Evolutionary conservation across 495 filamentous ascomycete species (phyloP), one percentile per base, ranked within the genome.

Genomic region (Hypoxylon lienhwacheense): DNA sequence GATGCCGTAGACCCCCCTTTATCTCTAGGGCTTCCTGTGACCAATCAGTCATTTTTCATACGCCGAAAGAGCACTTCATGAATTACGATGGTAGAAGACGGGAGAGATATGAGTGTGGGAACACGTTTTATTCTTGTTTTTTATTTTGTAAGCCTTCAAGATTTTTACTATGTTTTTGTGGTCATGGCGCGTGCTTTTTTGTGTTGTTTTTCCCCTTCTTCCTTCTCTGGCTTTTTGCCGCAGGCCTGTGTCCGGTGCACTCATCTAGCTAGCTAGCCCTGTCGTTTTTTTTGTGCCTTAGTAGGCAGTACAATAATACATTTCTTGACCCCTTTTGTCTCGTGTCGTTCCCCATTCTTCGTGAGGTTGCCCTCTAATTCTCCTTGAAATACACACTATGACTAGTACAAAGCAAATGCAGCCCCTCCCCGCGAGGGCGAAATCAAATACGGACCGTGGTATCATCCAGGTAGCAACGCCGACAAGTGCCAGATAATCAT

Each of bases 391-490:
- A 69, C 64, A 69, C 59, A 56, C 61, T 65, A 56, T 54, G 47
- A 54, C 56, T 47, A 51, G 34, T 51, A 53, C 44, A 65, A 66
- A 58, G 45, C 54, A 61, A 63, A 61, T 53, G 55, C 56, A 50
- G 41, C 59, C 65, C 55, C 20, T 63, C 45, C 55, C 57, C 24
- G 12, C 25, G 14, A 46, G 55, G 40, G 53, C 60, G 36, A 64
- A 62, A 63, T 53, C 55, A 65, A 67, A 66, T 63, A 59, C 63
- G 59, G 54, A 60, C 65, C 67, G 51, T 70, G 67, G 67, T 70
- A 70, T 70, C 67, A 67, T 70, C 61, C 60, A 56, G 56, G 65
- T 46, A 64, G 48, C 59, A 70, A 70, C 65, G 67, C 67, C 67
- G 52, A 55, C 54, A 49, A 65, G 59, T 61, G 45, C 47, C 51